Percentiles rank a stretch among this genome's conserved stretches.
Conservation (phyloP, 805 yeast species). For the Yarrowia bubula region DNA sequence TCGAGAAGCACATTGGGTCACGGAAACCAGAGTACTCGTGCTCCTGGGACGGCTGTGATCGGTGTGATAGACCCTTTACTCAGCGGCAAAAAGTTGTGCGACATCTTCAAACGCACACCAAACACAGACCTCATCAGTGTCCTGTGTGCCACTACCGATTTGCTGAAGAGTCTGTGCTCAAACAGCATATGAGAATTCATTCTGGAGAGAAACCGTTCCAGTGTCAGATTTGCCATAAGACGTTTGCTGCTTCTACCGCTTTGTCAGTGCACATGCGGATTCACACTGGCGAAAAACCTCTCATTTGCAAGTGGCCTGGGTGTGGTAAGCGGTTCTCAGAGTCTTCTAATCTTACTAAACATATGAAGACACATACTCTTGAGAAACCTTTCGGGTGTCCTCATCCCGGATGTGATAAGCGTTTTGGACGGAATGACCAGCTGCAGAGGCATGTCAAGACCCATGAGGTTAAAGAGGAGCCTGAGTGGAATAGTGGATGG, state of each 20-base stretch:
- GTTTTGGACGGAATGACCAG: conserved; percentile 88
- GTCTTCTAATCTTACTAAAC: conserved; percentile 83
- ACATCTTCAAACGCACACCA: conserved; percentile 86
- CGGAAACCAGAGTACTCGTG: conserved; percentile 72
- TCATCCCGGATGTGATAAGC: conserved; percentile 55
- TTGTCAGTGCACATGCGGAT: conserved; percentile 78
- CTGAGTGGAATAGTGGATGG: conserved; percentile 19
- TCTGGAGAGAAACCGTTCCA: conserved; percentile 85
- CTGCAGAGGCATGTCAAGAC: conserved; percentile 83
- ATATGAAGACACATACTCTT: conserved; percentile 65
- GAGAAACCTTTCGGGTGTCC: conserved; percentile 53
- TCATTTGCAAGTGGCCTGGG: conserved; percentile 72
- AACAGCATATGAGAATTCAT: conserved; percentile 80
- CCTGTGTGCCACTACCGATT: conserved; percentile 64
- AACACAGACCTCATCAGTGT: conserved; percentile 77
- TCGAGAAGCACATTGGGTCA: conserved; percentile 64
- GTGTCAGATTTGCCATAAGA: conserved; percentile 71
- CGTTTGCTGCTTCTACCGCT: conserved; percentile 79
- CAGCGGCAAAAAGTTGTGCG: conserved; percentile 85
- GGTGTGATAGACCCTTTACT: conserved; percentile 58
- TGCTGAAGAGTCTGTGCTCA: conserved; percentile 72
- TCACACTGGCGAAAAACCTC: conserved; percentile 89
- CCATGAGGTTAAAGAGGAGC: conserved; percentile 62
- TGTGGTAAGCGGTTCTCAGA: conserved; percentile 87
- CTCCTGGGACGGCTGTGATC: conserved; percentile 73